A percentile compares a stretch with the other conserved stretches of the same genome.
Conservation (phyloP, 768 basidiomycete species). For the Pulveroboletus sp. region DNA sequence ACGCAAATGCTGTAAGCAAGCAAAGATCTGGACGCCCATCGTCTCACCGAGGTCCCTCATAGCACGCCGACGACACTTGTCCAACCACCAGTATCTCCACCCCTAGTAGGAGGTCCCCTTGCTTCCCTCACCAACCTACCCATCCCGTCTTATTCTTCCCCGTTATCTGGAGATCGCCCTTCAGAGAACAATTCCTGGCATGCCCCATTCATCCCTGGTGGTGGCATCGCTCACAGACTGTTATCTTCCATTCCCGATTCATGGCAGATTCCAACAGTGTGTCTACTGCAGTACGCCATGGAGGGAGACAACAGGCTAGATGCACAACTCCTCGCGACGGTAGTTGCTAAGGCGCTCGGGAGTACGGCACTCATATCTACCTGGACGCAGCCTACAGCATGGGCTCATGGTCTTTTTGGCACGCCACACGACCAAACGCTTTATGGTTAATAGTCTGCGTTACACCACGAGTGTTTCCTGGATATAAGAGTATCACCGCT, state of each 20-base stretch:
- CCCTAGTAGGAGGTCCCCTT: conserved; percentile 43
- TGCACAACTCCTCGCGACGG: conserved; percentile 57
- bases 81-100: conserved; percentile 39
- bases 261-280: conserved; percentile 52
- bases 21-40: background rate
- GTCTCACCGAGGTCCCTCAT: conserved; percentile 4
- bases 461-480: background rate
- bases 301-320: conserved; percentile 82
- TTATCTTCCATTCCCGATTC: conserved; percentile 50
- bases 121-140: conserved; percentile 43
- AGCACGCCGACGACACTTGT: conserved; percentile 69
- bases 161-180: conserved; percentile 36
- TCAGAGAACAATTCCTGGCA: conserved; percentile 25
- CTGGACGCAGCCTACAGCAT: conserved; percentile 67
- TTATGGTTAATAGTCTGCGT: conserved; percentile 47
- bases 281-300: conserved; percentile 69
- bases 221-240: conserved; percentile 67
- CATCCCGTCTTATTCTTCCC: conserved; percentile 52
- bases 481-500: conserved; percentile 38
- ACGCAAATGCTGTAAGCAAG: conserved; percentile 67
- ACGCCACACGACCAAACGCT: conserved; percentile 68
- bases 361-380: conserved; percentile 25
- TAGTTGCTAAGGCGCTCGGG: conserved; percentile 46
- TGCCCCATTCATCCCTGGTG: conserved; percentile 75
- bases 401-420: conserved; percentile 61